Evolutionary conservation across 2,329 filamentous ascomycete species (phyloP), one percentile per base, ranked within the genome.

Genomic region (Elsinoe necatrix): DNA sequence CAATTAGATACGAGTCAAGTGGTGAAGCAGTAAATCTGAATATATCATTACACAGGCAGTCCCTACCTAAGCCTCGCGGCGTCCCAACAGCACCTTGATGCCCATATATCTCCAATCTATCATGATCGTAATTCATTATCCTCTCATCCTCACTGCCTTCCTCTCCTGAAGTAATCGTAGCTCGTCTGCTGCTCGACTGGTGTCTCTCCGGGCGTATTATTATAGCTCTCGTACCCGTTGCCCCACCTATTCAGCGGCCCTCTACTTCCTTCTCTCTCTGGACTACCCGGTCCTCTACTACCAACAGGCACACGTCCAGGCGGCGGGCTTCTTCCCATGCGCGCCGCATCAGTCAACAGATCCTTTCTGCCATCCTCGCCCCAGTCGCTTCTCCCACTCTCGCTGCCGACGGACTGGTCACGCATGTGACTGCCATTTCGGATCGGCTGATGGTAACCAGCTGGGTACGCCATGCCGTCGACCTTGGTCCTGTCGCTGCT

Each of bases 381-480:
- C 20, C 45, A 45, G 12, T 37, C 42, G 35, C 43, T 55, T 1
- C 50, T 18, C 12, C 54, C 52, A 41, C 65, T 9, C 64, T 62
- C 16, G 62, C 61, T 57, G n/a, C 63, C 60, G 11, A 67, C 54
- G 4, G 57, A 62, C 16, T 58, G 59, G 0, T 61, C 57, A 9
- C 66, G 54, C 21, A 64, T 60, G 34, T 62, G 64, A 1, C 70
- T 69, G 7, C 75, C 66, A 12, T 67, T 64, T 4, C 64, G 66
- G 1, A 73, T 73, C 11, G 75, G 75, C 9, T 69, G 67, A 58
- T 78, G 75, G 59, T 78, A 78, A 5, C 75, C 75, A 0, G 68
- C 63, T 2, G 75, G 75, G 58, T 77, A 77, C 1, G 67, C 69
- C 18, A 72, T 70, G 16, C 72, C 68, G 0, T 67, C 70, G 14